phyloP scores from a whole-genome alignment of 139 green algal species.

The Marvania coccoides region DNA sequence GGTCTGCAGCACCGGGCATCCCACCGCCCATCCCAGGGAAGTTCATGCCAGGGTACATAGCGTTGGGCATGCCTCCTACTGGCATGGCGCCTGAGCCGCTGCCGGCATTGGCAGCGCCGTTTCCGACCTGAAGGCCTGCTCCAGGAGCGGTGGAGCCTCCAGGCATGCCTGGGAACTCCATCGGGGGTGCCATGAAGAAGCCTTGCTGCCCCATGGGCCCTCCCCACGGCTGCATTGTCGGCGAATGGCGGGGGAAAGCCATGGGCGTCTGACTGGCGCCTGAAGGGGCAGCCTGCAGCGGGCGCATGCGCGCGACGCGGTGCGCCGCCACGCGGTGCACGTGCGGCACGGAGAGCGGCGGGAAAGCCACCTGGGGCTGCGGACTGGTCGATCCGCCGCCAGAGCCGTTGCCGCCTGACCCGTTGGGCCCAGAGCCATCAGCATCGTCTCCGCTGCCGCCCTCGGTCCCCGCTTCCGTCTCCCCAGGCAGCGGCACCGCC shows the following conservation, averaged over 20 bases:
- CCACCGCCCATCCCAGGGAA: background rate
- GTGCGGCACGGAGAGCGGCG: background rate
- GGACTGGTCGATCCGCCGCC: conserved; percentile 19
- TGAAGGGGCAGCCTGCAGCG: background rate
- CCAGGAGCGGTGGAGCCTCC: too few species aligned
- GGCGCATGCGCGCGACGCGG: background rate
- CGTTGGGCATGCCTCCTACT: background rate
- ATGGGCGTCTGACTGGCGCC: conserved; percentile 4
- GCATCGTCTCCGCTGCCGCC: conserved; percentile 13
- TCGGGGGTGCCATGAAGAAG: background rate
- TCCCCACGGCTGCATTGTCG: too few species aligned
- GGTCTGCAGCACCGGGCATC: background rate
- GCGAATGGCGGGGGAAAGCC: background rate
- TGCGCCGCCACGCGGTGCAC: background rate
- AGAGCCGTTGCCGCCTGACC: conserved; percentile 12
- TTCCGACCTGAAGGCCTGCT: too few species aligned
- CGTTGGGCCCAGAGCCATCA: conserved; percentile 1
- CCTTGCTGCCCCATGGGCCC: too few species aligned
- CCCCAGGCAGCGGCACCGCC: conserved; percentile 10
- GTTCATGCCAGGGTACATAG: background rate
- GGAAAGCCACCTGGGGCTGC: background rate
- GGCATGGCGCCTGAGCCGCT: background rate
- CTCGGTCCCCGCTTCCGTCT: conserved; percentile 6
- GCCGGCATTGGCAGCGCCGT: background rate
- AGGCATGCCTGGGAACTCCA: too few species aligned